Evolutionary conservation across 495 filamentous ascomycete species (phyloP), one percentile per base, ranked within the genome.

Genomic region (Podospora tetraspora): DNA sequence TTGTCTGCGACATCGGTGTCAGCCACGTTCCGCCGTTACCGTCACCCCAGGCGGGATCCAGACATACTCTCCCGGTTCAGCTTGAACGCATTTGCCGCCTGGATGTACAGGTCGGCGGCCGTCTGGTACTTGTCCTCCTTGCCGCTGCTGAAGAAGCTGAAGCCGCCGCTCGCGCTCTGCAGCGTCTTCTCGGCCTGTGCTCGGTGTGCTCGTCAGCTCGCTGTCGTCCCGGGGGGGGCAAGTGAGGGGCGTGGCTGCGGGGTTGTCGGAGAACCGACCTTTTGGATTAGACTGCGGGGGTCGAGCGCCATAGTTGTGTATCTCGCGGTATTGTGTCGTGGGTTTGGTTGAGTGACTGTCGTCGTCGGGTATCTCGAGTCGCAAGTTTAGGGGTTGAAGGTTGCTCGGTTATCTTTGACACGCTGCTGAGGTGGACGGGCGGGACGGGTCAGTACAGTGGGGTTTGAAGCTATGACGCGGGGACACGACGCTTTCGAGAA

Each of bases 71-170:
- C 82, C 75, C 89, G 88, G 78, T 91, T 86, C 76, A 90, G 84
- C 70, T 88, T 83, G 76, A 92, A 96, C 30, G 89, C 89, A 80
- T 94, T 94, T 64, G 88, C 93, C 37, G 92, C 92, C 72, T 93
- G 87, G 59, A 85, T 84, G 73, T 91, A 97, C 61, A 94, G 81
- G 70, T 95, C 90, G 64, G 91, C 90, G 11, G 92, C 93, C 81
- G 85, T 86, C 78, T 94, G 90, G 69, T 88, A 92, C 77, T 97
- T 97, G 70, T 96, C 75, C 68, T 76, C 93, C 73, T 88, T 83
- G 66, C 87, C 84, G 34, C 90, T 89, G 58, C 91, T 88, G 71
- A 96, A 95, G 77, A 94, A 88, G 75, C 80, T 82, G 71, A 84
- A 86, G 60, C 93, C 92, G 3, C 89, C 80, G n/a, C 83, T 81